phyloP scores from a whole-genome alignment of 2,329 filamentous ascomycete species.

The Aspergillus sp. region DNA sequence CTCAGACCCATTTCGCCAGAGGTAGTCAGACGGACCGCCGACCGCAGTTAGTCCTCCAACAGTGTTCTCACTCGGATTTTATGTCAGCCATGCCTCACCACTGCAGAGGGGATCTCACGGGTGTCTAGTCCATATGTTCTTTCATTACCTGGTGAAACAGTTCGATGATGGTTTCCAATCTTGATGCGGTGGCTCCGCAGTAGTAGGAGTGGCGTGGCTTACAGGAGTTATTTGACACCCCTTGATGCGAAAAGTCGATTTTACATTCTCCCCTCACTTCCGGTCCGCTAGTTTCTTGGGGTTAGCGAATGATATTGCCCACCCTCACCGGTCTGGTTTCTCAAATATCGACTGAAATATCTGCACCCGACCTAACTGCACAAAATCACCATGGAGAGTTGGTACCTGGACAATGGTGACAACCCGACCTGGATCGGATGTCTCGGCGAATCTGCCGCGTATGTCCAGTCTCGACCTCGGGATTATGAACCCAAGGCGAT shows the following conservation, averaged over 20 bases:
- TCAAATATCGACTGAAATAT: background rate
- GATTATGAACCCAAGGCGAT: background rate
- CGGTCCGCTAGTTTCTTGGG: slow-evolving; percentile 1
- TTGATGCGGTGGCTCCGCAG: background rate
- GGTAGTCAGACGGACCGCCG: background rate
- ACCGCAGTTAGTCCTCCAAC: background rate
- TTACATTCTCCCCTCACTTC: slow-evolving; percentile 11
- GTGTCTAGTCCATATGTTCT: too few relatives aligned
- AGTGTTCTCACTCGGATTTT: background rate
- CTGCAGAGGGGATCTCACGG: too few relatives aligned
- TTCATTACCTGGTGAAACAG: too few relatives aligned
- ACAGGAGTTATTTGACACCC: slow-evolving; percentile 11
- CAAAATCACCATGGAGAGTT: background rate
- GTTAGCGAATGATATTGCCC: background rate
- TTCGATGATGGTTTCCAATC: background rate
- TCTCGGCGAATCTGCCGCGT: slow-evolving; percentile 5
- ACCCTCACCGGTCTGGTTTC: background rate
- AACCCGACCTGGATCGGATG: slow-evolving; percentile 6
- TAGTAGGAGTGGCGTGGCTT: slow-evolving; percentile 1
- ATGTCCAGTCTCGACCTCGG: background rate
- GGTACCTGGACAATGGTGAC: background rate
- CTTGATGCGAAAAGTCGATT: slow-evolving; percentile 11
- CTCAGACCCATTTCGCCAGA: too few relatives aligned
- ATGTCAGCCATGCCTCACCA: too few relatives aligned
- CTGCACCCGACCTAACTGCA: too few relatives aligned